Conservation (phyloP, 257 asterid species). For the Nicotiana noctiflora region DNA sequence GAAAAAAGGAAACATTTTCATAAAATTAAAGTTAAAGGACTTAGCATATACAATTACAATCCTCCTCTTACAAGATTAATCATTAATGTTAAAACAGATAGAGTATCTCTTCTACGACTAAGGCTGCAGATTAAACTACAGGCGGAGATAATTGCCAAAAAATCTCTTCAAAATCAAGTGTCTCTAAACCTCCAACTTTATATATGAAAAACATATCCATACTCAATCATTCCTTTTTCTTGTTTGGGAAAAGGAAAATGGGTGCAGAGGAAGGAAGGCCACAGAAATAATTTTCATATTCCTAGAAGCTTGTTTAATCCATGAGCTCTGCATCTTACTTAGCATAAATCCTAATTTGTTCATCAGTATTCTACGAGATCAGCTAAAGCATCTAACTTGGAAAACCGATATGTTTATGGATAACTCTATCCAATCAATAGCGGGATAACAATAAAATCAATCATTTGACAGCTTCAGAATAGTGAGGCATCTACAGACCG, state of each 20-base stretch:
- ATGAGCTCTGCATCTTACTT: background rate
- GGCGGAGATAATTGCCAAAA: background rate
- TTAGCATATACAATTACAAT: constrained; percentile 2
- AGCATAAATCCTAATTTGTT: background rate
- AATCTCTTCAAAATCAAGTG: background rate
- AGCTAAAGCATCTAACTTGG: background rate
- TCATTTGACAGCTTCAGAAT: background rate
- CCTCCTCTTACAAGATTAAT: background rate
- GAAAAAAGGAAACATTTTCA: background rate
- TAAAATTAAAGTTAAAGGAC: background rate
- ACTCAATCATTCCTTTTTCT: background rate
- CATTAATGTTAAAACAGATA: background rate
- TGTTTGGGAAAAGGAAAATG: background rate
- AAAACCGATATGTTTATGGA: background rate
- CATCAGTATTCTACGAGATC: background rate
- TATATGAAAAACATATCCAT: background rate
- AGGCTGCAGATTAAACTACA: background rate
- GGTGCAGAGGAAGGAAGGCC: background rate
- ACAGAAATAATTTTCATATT: background rate
- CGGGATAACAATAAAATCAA: background rate
- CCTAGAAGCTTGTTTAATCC: background rate
- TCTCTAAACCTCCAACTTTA: background rate
- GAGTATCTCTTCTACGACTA: background rate
- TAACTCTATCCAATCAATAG: background rate
- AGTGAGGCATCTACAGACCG: background rate